Percentiles rank a stretch among this genome's conserved stretches.
These are phyloP conservation scores for Lepidium didymum DNA, from an alignment of 345 rosid genomes.

Conservation along the genomic window DNA sequence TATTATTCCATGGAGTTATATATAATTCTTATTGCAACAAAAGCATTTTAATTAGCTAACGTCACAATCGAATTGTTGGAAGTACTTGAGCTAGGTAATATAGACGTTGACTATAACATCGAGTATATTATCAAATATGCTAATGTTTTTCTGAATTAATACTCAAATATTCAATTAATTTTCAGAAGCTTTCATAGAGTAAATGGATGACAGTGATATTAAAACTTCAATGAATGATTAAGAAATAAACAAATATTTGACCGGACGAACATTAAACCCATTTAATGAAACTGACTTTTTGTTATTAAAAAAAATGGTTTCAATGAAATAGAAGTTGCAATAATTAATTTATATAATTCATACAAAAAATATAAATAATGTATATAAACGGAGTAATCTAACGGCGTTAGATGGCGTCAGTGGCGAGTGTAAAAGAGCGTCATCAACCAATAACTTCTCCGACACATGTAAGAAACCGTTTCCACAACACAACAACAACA, in stretches of 20 bases:
- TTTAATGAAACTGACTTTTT: background rate
- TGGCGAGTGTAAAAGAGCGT: slow-evolving; percentile 18
- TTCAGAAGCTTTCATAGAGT: no score
- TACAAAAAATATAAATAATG: no score
- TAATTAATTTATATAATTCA: background rate
- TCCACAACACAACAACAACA: slow-evolving; percentile 16
- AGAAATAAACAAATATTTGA: slow-evolving; percentile 11
- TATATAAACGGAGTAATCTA: no score
- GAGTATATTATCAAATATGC: background rate
- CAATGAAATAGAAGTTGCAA: background rate
- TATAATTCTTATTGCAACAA: background rate
- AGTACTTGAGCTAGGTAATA: slow-evolving; percentile 8
- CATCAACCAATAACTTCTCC: slow-evolving; percentile 14
- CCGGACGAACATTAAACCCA: background rate
- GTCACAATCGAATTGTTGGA: slow-evolving; percentile 8
- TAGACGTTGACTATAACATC: slow-evolving; percentile 19
- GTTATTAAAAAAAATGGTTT: no score
- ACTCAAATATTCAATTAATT: no score
- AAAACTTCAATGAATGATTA: background rate
- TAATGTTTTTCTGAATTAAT: no score
- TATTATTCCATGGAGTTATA: no score
- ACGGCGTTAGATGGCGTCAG: background rate
- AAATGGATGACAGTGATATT: background rate
- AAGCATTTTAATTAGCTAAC: slow-evolving; percentile 5
- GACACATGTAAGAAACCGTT: slow-evolving; percentile 21